Base-by-base conservation (phyloP, 371 early-diverging fungal species). In the Lichtheimia ornata region DNA sequence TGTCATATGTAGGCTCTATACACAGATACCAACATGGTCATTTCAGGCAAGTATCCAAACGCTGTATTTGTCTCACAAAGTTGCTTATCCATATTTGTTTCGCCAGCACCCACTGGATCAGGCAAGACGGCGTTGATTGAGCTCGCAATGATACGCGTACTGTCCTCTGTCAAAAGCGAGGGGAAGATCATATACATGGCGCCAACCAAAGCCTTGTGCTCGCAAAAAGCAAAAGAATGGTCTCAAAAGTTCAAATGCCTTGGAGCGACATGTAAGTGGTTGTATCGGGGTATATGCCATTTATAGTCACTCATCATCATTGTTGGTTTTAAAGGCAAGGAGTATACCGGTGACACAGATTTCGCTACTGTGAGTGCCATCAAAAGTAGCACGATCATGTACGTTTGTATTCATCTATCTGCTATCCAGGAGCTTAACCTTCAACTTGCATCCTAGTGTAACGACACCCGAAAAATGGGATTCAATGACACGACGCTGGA, bases 401-500 rank as follows among this genome's bases (percentile, higher is more conserved):
- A 59, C 22, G 72, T 43, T 17, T 12, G n/a, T 53, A 18, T 65
- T 65, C 56, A 52, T 12, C 6, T 18, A 28, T n/a, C 35, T 22
- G 20, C 11, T 9, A 13, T 58, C 7, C n/a, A 44, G n/a, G n/a
- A n/a, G 24, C 12, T 40, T n/a, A 18, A 14, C n/a, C 4, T 50
- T 18, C 2, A 20, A 15, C 11, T 5, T 30, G 6, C 3, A 5
- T 30, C 3, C 3, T 42, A 84, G 84, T 40, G 77, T 90, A 1
- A 90, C 92, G 1, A 91, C 91, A 5, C 91, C 93, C 5, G 93
- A 92, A 59, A 90, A 90, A 63, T 92, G 90, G 91, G 93, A 91
- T 65, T 80, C 85, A 0, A 80, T 85, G 81, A 90, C 90, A 0
- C 73, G 93, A 44, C 83, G 87, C 41, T 81, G 82, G 80, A 69